A percentile compares a stretch with the other conserved stretches of the same genome.
Evolutionary conservation across 1,139 yeast species (phyloP).

Genomic region (Williopsis jadinii): DNA sequence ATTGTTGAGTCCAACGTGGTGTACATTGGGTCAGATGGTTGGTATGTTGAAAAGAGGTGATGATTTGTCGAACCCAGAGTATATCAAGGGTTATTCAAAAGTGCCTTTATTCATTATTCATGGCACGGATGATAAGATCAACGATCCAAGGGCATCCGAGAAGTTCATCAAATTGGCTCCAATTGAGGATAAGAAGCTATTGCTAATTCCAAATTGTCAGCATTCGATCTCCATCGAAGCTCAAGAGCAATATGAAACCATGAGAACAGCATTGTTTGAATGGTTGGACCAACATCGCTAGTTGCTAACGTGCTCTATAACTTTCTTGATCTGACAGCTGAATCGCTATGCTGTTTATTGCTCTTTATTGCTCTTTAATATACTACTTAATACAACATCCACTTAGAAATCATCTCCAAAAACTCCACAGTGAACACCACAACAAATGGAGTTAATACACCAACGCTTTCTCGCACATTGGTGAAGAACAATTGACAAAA

Average conservation of each 20-base stretch:
- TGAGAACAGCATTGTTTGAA: background rate
- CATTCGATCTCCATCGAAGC: constrained; percentile 43
- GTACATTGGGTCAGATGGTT: constrained; percentile 42
- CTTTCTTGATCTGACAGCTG: too few species aligned
- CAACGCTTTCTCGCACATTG: too few species aligned
- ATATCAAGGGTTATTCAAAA: constrained; percentile 34
- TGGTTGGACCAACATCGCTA: background rate
- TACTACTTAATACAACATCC: too few species aligned
- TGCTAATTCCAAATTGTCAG: constrained; percentile 27
- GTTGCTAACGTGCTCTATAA: too few species aligned
- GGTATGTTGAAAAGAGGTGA: constrained; percentile 45
- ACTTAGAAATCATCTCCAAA: too few species aligned
- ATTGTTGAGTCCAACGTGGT: constrained; percentile 35
- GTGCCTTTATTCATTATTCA: constrained; percentile 47
- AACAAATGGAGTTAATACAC: too few species aligned
- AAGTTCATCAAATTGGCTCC: constrained; percentile 36
- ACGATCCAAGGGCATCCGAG: constrained; percentile 47
- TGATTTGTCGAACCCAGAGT: constrained; percentile 36
- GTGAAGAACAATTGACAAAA: too few species aligned
- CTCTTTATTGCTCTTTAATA: too few species aligned
- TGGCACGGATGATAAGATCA: constrained; percentile 47
- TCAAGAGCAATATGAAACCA: constrained; percentile 28
- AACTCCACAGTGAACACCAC: too few species aligned
- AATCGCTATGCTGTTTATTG: too few species aligned
- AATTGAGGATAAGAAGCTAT: constrained; percentile 23